Base-by-base conservation (phyloP, 1,284 basidiomycete genomes). In the Phellopilus nigrolimitatus region DNA sequence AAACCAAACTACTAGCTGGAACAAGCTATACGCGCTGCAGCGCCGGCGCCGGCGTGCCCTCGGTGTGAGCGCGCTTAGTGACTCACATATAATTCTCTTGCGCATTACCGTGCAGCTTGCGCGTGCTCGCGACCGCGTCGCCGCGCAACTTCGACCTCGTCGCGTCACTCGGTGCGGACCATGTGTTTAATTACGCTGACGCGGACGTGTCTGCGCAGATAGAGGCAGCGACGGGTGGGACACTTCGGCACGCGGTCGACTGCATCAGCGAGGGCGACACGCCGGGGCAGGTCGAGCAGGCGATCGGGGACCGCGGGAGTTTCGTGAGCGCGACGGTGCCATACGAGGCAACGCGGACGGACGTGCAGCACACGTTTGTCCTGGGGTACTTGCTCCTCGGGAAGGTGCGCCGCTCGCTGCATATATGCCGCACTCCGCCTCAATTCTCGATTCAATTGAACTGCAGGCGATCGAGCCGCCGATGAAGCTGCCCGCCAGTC, bases 51-150 rank as follows among this genome's bases (percentile, higher is more conserved):
- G n/a, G n/a, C n/a, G n/a, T n/a, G n/a, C n/a, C n/a, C n/a, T n/a
- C n/a, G n/a, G n/a, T n/a, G n/a, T n/a, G n/a, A n/a, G n/a, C n/a
- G n/a, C n/a, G n/a, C n/a, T n/a, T n/a, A n/a, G n/a, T n/a, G n/a
- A n/a, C n/a, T n/a, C n/a, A n/a, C n/a, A n/a, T n/a, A n/a, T n/a
- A n/a, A n/a, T n/a, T n/a, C n/a, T n/a, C 57, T 66, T 13, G 57
- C 64, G 1, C n/a, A n/a, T n/a, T n/a, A n/a, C n/a, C n/a, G n/a
- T n/a, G n/a, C n/a, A 70, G 71, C 17, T 61, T 66, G 53, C 62
- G 61, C 22, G 70, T 73, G 44, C 61, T 71, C 56, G 60, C 66
- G 15, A 72, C 70, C 7, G 69, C 69, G 6, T 72, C 70, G 30
- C 63, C 68, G 1, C 61, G 62, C 22, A 70, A 70, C 56, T 64